phyloP scores from a whole-genome alignment of 179 eudicot genomes.

The Monotropa hypopitys region DNA sequence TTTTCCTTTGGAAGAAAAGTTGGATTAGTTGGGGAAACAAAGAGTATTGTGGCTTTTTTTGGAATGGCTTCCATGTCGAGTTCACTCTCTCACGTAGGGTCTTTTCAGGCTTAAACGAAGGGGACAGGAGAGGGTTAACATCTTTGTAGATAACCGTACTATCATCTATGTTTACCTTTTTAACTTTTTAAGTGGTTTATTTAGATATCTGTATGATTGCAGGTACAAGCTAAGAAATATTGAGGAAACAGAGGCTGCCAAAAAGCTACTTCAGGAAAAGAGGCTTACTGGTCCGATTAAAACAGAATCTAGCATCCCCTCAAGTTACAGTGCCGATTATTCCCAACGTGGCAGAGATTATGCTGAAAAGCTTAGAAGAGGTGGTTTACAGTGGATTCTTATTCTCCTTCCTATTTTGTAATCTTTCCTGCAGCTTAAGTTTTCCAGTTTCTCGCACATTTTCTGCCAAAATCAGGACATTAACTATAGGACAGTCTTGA shows the following conservation, averaged over 20 bases:
- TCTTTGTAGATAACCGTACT: background rate
- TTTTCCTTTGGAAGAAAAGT: background rate
- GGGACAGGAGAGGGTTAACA: background rate
- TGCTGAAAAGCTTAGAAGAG: constrained; percentile 91
- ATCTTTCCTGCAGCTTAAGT: background rate
- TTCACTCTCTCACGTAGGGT: too few relatives aligned
- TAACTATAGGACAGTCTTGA: background rate
- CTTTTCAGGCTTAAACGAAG: background rate
- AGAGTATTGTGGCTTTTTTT: background rate
- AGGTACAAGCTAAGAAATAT: constrained; percentile 85
- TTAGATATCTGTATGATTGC: constrained; percentile 11
- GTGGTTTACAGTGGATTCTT: constrained; percentile 18
- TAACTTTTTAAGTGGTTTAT: background rate
- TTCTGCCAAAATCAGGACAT: background rate
- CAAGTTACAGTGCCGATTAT: constrained; percentile 82
- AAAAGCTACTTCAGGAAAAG: constrained; percentile 89
- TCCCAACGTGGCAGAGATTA: constrained; percentile 89
- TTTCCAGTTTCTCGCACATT: background rate
- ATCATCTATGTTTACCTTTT: background rate
- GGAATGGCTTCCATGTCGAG: background rate
- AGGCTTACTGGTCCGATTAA: constrained; percentile 56
- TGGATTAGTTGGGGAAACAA: background rate
- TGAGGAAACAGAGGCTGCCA: constrained; percentile 98
- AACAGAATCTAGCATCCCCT: constrained; percentile 56
- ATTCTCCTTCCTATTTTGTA: background rate